Evolutionary conservation across 2,329 filamentous ascomycete species (phyloP).

Genomic region (Fusarium oxysporum): DNA sequence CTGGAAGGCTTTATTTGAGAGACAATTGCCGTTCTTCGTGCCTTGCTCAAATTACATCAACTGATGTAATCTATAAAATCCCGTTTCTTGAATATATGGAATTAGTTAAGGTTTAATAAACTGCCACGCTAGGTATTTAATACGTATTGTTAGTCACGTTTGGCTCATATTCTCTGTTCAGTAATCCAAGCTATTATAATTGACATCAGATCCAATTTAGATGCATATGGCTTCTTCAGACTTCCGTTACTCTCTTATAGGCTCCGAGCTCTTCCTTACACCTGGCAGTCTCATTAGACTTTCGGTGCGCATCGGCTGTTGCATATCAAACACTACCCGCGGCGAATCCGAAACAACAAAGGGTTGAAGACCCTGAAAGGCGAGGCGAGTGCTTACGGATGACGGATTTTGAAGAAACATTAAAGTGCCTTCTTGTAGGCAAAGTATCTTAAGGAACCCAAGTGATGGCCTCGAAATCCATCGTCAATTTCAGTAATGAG

Average conservation of each 20-base stretch:
- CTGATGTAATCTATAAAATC: background rate
- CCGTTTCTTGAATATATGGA: background rate
- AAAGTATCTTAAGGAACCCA: background rate
- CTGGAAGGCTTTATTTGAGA: conserved; percentile 20
- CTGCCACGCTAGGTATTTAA: background rate
- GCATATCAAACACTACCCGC: conserved; percentile 33
- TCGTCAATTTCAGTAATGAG: background rate
- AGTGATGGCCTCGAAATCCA: background rate
- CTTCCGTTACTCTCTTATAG: background rate
- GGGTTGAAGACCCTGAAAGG: conserved; percentile 3
- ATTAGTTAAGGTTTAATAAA: background rate
- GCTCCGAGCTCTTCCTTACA: background rate
- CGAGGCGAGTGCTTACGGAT: conserved; percentile 2
- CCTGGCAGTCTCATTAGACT: conserved; percentile 9
- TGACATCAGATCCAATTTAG: background rate
- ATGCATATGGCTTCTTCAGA: background rate
- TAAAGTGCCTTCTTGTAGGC: background rate
- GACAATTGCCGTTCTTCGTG: background rate
- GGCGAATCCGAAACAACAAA: conserved; percentile 34
- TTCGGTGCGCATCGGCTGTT: conserved; percentile 17
- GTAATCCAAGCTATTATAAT: background rate
- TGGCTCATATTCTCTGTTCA: background rate
- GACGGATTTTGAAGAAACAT: conserved; percentile 10
- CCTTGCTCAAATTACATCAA: background rate
- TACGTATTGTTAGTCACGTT: background rate